Evolutionary conservation across 495 filamentous ascomycete species (phyloP).

Genomic region (Talaromyces thailandensis): DNA sequence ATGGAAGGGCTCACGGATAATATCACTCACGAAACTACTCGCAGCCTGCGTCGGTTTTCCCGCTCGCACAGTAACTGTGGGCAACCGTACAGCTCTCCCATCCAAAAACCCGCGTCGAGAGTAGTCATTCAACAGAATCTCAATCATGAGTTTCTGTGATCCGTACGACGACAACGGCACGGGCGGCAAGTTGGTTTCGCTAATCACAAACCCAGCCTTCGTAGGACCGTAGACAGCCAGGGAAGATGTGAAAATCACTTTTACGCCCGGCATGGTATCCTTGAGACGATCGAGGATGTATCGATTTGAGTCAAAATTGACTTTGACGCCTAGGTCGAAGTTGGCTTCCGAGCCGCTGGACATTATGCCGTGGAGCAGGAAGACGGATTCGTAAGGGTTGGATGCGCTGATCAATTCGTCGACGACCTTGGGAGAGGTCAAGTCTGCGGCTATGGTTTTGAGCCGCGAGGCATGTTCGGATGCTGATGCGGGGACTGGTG

Average conservation of each 20-base stretch:
- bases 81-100: constrained; percentile 58
- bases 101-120: constrained; percentile 61
- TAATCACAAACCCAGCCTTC: constrained; percentile 34
- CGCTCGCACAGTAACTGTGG: constrained; percentile 66
- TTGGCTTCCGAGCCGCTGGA: constrained; percentile 66
- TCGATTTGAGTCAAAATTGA: constrained; percentile 68
- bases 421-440: constrained; percentile 48
- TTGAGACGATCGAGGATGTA: constrained; percentile 54
- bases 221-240: constrained; percentile 54
- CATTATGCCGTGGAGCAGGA: constrained; percentile 84
- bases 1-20: constrained; percentile 57
- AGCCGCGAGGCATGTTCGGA: constrained; percentile 31
- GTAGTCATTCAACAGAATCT: constrained; percentile 68
- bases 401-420: constrained; percentile 37
- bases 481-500: constrained; percentile 41
- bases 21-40: constrained; percentile 64
- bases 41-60: constrained; percentile 70
- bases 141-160: constrained; percentile 68
- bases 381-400: constrained; percentile 51
- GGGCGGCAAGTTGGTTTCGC: constrained; percentile 49
- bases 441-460: constrained; percentile 51
- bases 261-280: constrained; percentile 45
- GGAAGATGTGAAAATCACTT: constrained; percentile 51
- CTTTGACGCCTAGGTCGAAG: constrained; percentile 60
- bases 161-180: constrained; percentile 67